A percentile compares a stretch with the other conserved stretches of the same genome.
These are phyloP conservation scores for Leccinum fibrillosum DNA, from an alignment of 768 basidiomycete genomes.

Conservation along the genomic window DNA sequence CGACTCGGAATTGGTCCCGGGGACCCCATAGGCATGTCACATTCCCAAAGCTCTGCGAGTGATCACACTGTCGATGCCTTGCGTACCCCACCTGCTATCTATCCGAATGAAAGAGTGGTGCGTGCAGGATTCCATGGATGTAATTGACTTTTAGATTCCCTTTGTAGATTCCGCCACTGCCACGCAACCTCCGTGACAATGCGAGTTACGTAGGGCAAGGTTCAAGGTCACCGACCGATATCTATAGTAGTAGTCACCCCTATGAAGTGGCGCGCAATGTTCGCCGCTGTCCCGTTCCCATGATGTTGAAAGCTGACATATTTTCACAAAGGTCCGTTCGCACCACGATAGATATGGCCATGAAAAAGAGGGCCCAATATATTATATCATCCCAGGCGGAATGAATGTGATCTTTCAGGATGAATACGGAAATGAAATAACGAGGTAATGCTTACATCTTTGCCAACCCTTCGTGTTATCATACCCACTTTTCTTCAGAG, in stretches of 20 bases:
- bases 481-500: constrained; percentile 31
- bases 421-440: constrained; percentile 59
- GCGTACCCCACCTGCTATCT: constrained; percentile 17
- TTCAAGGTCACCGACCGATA: constrained; percentile 29
- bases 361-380: constrained; percentile 34
- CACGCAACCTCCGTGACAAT: constrained; percentile 15
- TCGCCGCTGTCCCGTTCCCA: not conserved
- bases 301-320: constrained; percentile 6
- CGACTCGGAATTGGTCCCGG: constrained; percentile 7
- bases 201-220: constrained; percentile 11
- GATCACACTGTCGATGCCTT: constrained; percentile 31
- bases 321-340: constrained; percentile 22
- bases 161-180: constrained; percentile 29
- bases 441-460: constrained; percentile 40
- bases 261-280: constrained; percentile 21
- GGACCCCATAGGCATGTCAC: constrained; percentile 22
- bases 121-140: not conserved
- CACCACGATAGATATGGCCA: constrained; percentile 24
- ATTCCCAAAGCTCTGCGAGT: constrained; percentile 22
- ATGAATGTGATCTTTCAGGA: constrained; percentile 68
- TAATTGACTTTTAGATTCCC: not conserved
- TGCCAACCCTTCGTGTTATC: not conserved
- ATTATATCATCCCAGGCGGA: constrained; percentile 65
- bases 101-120: constrained; percentile 29
- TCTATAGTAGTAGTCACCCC: constrained; percentile 21